Evolutionary conservation across 2,329 filamentous ascomycete species (phyloP).

Genomic region (Tolypocladium tropicale): DNA sequence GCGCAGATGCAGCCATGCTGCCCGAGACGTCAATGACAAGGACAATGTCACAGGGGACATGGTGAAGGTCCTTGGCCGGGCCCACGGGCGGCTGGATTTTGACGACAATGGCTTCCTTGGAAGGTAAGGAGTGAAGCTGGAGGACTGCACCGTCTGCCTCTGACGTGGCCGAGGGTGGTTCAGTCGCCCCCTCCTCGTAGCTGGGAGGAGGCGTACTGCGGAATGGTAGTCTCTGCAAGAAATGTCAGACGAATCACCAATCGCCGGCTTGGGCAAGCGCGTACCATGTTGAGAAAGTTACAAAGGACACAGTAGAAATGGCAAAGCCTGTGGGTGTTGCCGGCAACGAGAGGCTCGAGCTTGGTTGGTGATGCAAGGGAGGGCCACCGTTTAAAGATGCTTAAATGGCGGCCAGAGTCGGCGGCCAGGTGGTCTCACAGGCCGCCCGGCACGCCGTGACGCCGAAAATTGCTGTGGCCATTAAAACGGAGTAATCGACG

Average conservation of each 20-base stretch:
- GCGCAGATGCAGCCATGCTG: conserved; percentile 41
- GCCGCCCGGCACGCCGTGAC: neutral
- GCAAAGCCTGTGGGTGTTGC: neutral
- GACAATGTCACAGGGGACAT: conserved; percentile 48
- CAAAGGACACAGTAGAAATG: neutral
- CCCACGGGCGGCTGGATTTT: conserved; percentile 33
- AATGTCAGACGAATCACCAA: neutral
- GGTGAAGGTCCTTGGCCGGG: conserved; percentile 18
- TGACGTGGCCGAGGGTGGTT: neutral
- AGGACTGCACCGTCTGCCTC: conserved; percentile 8
- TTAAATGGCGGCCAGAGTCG: neutral
- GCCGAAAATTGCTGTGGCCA: too few species aligned
- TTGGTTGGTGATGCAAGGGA: neutral
- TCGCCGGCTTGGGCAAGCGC: neutral
- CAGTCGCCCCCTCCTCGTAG: neutral
- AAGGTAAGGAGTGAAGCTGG: conserved; percentile 29
- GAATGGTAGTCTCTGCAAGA: neutral
- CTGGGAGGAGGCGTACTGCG: neutral
- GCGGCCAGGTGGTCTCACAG: too few species aligned
- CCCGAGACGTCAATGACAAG: conserved; percentile 51
- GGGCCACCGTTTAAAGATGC: neutral
- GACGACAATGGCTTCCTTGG: conserved; percentile 30
- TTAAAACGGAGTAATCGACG: neutral
- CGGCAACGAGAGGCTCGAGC: neutral
- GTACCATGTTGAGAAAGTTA: neutral